These are phyloP conservation scores for Aspergillus chevalieri DNA, from an alignment of 2,329 filamentous ascomycete genomes.

Conservation along the genomic window DNA sequence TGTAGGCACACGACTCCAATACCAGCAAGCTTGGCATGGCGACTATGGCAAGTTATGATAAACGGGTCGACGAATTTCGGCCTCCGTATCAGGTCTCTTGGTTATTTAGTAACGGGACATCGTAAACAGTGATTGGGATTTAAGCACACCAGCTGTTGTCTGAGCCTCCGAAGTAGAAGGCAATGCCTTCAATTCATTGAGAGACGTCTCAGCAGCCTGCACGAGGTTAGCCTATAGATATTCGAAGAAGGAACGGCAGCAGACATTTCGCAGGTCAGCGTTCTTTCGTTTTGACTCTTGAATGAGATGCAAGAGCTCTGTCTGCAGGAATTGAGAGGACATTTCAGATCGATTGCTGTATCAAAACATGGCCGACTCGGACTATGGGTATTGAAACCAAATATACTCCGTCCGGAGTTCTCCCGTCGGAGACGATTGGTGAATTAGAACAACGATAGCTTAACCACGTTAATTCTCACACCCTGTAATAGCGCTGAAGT, in stretches of 20 bases:
- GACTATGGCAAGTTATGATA: conserved; percentile 83
- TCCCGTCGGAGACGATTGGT: neutral
- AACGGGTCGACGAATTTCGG: conserved; percentile 88
- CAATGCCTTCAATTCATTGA: conserved; percentile 78
- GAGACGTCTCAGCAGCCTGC: conserved; percentile 85
- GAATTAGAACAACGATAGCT: neutral
- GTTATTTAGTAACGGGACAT: conserved; percentile 19
- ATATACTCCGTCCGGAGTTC: neutral
- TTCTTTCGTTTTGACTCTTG: conserved; percentile 96
- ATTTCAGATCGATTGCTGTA: conserved; percentile 48
- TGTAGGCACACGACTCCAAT: conserved; percentile 87
- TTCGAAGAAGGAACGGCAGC: conserved; percentile 7
- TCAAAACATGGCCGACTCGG: conserved; percentile 26
- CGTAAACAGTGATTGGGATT: conserved; percentile 1
- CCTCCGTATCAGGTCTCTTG: conserved; percentile 71
- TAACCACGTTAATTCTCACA: neutral
- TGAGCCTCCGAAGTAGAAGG: conserved; percentile 70
- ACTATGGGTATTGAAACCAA: too few species aligned
- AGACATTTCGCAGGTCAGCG: conserved; percentile 70
- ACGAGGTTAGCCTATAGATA: conserved; percentile 21
- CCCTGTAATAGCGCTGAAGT: neutral
- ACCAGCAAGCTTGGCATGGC: conserved; percentile 81
- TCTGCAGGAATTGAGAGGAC: conserved; percentile 83
- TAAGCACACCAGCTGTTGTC: conserved; percentile 58
- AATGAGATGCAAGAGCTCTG: conserved; percentile 83